These are phyloP conservation scores for Paratinospora sagittata DNA, from an alignment of 164 flowering plant genomes.

Conservation along the genomic window DNA sequence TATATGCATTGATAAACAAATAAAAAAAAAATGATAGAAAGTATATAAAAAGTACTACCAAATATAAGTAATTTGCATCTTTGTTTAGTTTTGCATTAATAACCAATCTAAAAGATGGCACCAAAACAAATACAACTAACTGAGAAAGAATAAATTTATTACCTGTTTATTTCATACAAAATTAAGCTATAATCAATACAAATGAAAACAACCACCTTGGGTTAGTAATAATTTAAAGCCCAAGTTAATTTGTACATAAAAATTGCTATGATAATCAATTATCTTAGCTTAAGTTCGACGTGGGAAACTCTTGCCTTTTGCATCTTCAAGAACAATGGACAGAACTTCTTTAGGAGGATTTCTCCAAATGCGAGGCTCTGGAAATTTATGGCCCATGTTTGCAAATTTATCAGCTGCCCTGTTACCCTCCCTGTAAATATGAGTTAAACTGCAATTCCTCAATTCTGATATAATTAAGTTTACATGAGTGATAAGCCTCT, in stretches of 20 bases:
- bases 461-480: conserved; percentile 46
- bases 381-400: conserved; percentile 41
- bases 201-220: not conserved
- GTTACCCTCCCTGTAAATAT: conserved; percentile 66
- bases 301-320: conserved; percentile 39
- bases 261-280: not conserved
- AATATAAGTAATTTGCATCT: too few species aligned
- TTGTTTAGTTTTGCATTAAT: too few species aligned
- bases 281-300: conserved; percentile 31
- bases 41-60: too few species aligned
- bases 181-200: not conserved
- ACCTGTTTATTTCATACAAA: not conserved
- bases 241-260: not conserved
- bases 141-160: not conserved
- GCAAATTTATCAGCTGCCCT: conserved; percentile 69
- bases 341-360: conserved; percentile 44
- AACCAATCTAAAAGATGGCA: too few species aligned
- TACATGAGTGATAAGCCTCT: conserved; percentile 32
- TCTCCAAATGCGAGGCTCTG: conserved; percentile 48
- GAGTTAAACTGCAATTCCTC: conserved; percentile 37
- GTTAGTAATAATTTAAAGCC: not conserved
- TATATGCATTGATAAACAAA: too few species aligned
- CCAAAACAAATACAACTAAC: not conserved
- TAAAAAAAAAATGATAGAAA: too few species aligned
- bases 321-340: conserved; percentile 52